Conservation (phyloP, 129 eudicot genomes). For the Rutidosis leptorrhynchoides region DNA sequence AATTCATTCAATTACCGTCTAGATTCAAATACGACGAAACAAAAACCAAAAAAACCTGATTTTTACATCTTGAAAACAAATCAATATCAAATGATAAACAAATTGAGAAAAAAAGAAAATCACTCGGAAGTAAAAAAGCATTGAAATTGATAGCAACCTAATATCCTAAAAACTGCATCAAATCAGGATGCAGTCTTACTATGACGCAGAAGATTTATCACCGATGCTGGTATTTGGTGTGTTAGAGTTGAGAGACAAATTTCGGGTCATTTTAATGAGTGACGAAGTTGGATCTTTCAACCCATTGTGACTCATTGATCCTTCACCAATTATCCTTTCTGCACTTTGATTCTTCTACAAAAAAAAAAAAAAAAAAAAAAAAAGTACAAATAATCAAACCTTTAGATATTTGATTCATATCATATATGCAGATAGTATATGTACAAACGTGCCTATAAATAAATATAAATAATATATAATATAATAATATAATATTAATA, state of each 20-base stretch:
- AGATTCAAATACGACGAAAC: not conserved
- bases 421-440: too few relatives aligned
- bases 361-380: too few relatives aligned
- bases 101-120: not conserved
- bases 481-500: too few relatives aligned
- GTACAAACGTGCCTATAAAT: too few relatives aligned
- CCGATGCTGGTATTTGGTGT: conserved; percentile 26
- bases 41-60: conserved; percentile 29
- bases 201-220: conserved; percentile 25
- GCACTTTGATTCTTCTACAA: conserved; percentile 35
- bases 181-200: not conserved
- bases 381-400: too few relatives aligned
- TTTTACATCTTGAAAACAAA: too few relatives aligned
- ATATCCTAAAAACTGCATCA: conserved; percentile 24
- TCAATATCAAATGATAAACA: conserved; percentile 8
- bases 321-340: conserved; percentile 35
- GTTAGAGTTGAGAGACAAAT: conserved; percentile 45
- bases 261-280: conserved; percentile 47
- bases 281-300: conserved; percentile 37
- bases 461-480: too few relatives aligned
- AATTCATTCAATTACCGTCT: not conserved
- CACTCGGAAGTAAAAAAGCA: conserved; percentile 15
- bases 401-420: too few relatives aligned
- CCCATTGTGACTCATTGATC: conserved; percentile 20
- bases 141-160: not conserved